Percentiles rank a stretch among this genome's conserved stretches.
Conservation (phyloP, 176 grass and related monocot species). For the Tillandsia leiboldiana region DNA sequence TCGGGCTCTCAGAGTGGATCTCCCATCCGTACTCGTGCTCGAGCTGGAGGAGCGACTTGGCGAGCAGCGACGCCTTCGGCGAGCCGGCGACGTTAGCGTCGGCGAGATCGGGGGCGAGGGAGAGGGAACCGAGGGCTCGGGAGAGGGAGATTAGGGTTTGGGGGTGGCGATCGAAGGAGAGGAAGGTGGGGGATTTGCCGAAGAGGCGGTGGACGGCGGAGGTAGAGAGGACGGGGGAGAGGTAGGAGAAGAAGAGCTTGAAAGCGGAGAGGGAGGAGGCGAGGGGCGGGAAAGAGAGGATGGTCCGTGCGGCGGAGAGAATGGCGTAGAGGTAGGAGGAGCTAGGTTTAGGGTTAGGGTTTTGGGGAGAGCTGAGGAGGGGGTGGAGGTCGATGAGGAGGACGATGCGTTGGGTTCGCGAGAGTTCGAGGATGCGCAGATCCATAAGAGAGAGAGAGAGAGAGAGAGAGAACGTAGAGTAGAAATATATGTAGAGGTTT, state of each 20-base stretch:
- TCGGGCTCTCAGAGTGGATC: not conserved
- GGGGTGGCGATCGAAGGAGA: conserved; percentile 51
- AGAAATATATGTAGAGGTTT: not conserved
- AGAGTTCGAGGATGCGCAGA: conserved; percentile 16
- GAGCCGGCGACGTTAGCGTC: not conserved
- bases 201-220: conserved; percentile 21
- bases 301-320: conserved; percentile 29
- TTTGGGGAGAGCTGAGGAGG: conserved; percentile 18
- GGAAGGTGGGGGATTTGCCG: conserved; percentile 31
- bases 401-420: conserved; percentile 41
- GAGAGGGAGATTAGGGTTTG: conserved; percentile 38
- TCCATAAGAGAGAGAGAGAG: conserved; percentile 8
- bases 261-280: conserved; percentile 55
- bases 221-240: conserved; percentile 43
- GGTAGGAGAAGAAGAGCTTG: conserved; percentile 45
- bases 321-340: conserved; percentile 29
- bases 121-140: conserved; percentile 24
- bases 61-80: conserved; percentile 32
- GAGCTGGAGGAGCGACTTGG: conserved; percentile 57
- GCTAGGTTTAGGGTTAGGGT: not conserved
- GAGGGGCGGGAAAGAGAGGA: conserved; percentile 24
- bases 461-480: not conserved
- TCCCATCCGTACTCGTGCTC: conserved; percentile 71
- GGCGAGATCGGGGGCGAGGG: conserved; percentile 6
- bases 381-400: conserved; percentile 60